Base-by-base conservation (phyloP, 2,329 filamentous ascomycete species). In the Didymella arachidicola region DNA sequence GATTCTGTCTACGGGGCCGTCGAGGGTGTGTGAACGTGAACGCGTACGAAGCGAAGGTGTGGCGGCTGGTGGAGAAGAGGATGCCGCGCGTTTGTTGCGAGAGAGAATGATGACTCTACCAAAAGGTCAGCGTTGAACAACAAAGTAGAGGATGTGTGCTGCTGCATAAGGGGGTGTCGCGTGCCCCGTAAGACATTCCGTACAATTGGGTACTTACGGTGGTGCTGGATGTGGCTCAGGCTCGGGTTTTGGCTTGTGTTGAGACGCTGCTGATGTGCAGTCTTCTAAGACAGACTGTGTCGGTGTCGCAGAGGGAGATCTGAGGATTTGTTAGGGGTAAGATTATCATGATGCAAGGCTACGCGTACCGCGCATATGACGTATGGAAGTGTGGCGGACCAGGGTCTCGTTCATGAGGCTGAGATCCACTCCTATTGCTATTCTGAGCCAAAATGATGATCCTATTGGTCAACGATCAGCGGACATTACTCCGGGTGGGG, bases 381-480 rank as follows among this genome's bases (percentile, higher is more conserved):
- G 69, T 69, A 57, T 55, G 25, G 41, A 54, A 49, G 32, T 57
- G 61, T 59, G 66, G 62, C 67, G 54, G 18, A 29, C 11, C 61
- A 66, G 66, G 64, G 67, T 66, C 65, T 45, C 39, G 60, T 59
- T 47, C 57, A 61, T 66, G 69, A 57, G 51, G 61, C 55, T 64
- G 64, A 61, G 63, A 62, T 59, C 58, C 46, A 57, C 36, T 47
- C 25, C 32, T 32, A 22, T 58, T 62, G 29, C 69, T 55, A 60
- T 52, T 66, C 69, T 62, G 42, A 62, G 67, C 59, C 36, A 72
- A 56, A 22, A 71, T 70, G 39, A 72, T 71, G 32, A 72, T 60
- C 18, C 70, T 66, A 59, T 60, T 70, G 45, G 38, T 30, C 22
- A 8, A 30, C 16, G 2, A 30, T 67, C 47, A 65, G 58, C 52